phyloP scores from a whole-genome alignment of 75 land plant species.

The Pinus albicaulis region DNA sequence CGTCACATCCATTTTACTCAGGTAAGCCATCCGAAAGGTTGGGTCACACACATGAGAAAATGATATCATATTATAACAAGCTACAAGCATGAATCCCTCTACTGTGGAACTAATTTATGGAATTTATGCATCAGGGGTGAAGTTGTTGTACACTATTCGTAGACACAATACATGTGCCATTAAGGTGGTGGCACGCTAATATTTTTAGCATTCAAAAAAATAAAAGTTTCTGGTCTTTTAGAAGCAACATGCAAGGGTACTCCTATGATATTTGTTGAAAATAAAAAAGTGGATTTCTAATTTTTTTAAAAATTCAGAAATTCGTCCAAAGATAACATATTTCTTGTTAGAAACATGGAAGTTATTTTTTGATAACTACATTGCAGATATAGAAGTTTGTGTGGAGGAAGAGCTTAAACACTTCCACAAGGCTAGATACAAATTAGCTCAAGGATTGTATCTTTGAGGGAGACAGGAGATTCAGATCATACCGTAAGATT shows the following conservation, averaged over 20 bases:
- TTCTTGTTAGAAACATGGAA: conserved; percentile 52
- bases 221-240: conserved; percentile 29
- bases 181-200: conserved; percentile 54
- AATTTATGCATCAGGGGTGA: conserved; percentile 88
- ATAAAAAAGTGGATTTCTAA: background rate
- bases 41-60: conserved; percentile 43
- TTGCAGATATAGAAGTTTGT: conserved; percentile 69
- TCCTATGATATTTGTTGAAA: background rate
- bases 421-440: conserved; percentile 91
- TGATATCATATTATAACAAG: conserved; percentile 75
- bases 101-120: conserved; percentile 91
- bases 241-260: conserved; percentile 11
- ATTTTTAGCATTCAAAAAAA: conserved; percentile 29
- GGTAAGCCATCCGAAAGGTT: conserved; percentile 93
- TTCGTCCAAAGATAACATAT: conserved; percentile 2
- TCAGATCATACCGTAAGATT: background rate
- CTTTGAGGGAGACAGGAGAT: conserved; percentile 38
- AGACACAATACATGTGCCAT: conserved; percentile 40
- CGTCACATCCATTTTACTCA: conserved; percentile 78
- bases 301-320: background rate
- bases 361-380: conserved; percentile 71
- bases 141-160: conserved; percentile 54
- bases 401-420: conserved; percentile 95
- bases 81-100: conserved; percentile 70
- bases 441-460: conserved; percentile 69